Base-by-base conservation (phyloP, 2,329 filamentous ascomycete species). In the Calonectria pseudoreteaudii region DNA sequence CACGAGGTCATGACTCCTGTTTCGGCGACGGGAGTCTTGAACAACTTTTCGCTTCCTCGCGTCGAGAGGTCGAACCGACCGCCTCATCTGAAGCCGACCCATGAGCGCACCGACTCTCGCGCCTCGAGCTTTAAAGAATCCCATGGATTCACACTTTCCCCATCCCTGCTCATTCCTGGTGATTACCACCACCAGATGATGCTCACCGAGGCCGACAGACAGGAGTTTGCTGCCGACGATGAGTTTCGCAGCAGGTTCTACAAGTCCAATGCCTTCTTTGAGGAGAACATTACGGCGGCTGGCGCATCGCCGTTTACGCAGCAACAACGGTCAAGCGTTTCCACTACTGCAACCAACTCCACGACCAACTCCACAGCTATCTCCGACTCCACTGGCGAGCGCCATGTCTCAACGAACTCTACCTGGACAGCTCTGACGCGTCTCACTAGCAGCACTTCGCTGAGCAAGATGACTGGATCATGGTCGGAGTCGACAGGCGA, bases 101-200 rank as follows among this genome's bases (percentile, higher is more conserved):
- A 62, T 28, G 23, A 56, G 16, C 85, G 86, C 65, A 85, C 82
- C 38, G 82, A 84, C 31, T 90, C 91, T 4, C 85, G 86, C 18
- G 86, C 87, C 0, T 89, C 87, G 2, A 91, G 87, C 79, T 92
- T 90, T 81, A 89, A 88, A 77, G 91, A 92, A 80, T 88, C 88
- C 0, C 89, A 92, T 70, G 90, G 89, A 18, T 92, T 92, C 79
- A 87, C 86, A 52, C 82, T 93, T 41, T 93, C 91, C 10, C 91
- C 91, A 0, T 90, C 90, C 4, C 85, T 93, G n/a, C 85, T 93
- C 65, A 91, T 93, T 68, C 91, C 91, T 16, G 83, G 85, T 60
- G 91, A 93, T 66, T 91, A 89, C 76, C 87, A 90, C 67, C 86
- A 89, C 74, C 87, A 91, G 77, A 89, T 91, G 85, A 81, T 88